Conservation (phyloP, 768 basidiomycete species). For the Mrakia blollopis region DNA sequence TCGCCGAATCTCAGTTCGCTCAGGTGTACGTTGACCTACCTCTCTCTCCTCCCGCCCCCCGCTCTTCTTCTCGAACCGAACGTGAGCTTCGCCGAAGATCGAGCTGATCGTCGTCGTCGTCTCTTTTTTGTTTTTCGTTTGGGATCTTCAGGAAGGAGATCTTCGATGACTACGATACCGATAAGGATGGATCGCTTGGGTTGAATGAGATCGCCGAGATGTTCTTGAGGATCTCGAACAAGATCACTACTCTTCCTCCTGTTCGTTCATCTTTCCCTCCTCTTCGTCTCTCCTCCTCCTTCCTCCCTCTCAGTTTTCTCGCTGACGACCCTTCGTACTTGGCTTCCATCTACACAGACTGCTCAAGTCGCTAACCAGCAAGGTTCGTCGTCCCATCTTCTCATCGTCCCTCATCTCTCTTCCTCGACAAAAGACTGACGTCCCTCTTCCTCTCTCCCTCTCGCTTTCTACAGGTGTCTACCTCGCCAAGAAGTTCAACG, state of each 20-base stretch:
- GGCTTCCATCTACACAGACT: constrained; percentile 53
- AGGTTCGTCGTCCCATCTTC: constrained; percentile 51
- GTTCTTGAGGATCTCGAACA: constrained; percentile 76
- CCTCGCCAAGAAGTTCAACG: constrained; percentile 78
- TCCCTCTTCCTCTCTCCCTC: no score
- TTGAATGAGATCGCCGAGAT: constrained; percentile 84
- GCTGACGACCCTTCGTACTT: neutral
- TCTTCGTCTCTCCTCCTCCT: neutral
- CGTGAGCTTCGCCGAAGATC: no score
- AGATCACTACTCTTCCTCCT: constrained; percentile 87
- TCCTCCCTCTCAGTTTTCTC: neutral
- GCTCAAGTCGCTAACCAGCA: constrained; percentile 98
- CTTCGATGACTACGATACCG: constrained; percentile 83
- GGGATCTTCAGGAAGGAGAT: constrained; percentile 59
- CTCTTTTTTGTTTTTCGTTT: neutral
- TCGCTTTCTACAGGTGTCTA: constrained; percentile 53
- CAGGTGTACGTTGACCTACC: constrained; percentile 50
- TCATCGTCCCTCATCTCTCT: no score
- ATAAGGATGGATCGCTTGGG: constrained; percentile 72
- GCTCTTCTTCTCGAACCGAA: no score
- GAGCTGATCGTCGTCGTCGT: neutral
- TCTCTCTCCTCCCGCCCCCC: neutral
- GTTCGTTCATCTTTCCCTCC: constrained; percentile 48
- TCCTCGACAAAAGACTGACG: no score
- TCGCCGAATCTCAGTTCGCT: constrained; percentile 71